These are phyloP conservation scores for Cladosporium sp. DNA, from an alignment of 2,329 filamentous ascomycete genomes.

Conservation along the genomic window DNA sequence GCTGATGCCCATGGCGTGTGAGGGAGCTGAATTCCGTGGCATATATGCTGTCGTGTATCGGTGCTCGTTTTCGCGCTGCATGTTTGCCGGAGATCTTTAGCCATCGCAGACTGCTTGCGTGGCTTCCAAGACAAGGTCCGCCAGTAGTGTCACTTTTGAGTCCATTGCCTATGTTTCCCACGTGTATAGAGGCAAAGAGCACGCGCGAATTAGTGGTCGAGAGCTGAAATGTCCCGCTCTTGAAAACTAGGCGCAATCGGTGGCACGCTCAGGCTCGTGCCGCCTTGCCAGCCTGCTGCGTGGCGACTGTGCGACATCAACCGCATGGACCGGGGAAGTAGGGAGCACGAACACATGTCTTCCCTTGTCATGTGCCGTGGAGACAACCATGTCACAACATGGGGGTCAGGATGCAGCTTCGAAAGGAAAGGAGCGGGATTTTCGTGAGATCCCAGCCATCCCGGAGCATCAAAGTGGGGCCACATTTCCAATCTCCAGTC, in stretches of 20 bases:
- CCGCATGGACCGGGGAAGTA: not conserved
- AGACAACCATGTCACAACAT: not conserved
- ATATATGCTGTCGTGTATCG: not conserved
- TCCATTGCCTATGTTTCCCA: not conserved
- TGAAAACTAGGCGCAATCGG: not conserved
- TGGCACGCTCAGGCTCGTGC: not conserved
- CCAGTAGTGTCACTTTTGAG: not conserved
- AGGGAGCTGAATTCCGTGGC: not conserved
- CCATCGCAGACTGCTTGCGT: not conserved
- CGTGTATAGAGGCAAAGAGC: not conserved
- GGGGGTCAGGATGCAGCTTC: not conserved
- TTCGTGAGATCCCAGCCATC: not conserved
- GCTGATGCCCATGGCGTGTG: too few species aligned
- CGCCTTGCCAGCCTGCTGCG: not conserved
- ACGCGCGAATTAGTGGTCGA: not conserved
- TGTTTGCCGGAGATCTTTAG: not conserved
- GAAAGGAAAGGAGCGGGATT: too few species aligned
- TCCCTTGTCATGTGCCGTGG: not conserved
- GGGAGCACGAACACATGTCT: not conserved
- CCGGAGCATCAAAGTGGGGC: not conserved
- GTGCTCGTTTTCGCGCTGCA: slow-evolving; percentile 1
- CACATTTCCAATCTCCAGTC: not conserved
- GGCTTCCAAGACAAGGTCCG: not conserved
- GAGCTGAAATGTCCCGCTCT: not conserved
- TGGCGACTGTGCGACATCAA: not conserved